A percentile compares a stretch with the other conserved stretches of the same genome.
These are phyloP conservation scores for Lathyrus oleraceus DNA, from an alignment of 306 rosid species.

Conservation along the genomic window DNA sequence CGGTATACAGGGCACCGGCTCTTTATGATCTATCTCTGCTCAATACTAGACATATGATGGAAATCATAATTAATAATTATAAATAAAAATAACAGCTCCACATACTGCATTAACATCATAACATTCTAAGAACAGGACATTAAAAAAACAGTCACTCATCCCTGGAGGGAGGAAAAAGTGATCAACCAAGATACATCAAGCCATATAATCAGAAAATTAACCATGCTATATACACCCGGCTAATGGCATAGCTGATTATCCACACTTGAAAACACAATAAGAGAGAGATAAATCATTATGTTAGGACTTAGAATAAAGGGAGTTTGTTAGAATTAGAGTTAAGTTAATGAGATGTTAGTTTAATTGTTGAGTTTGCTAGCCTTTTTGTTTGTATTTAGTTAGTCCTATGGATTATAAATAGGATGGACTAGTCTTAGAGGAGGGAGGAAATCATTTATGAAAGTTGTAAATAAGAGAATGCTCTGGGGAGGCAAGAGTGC, in stretches of 20 bases:
- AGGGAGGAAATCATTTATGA: not conserved
- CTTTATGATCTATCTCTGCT: constrained; percentile 22
- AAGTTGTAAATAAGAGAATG: not conserved
- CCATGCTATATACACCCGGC: constrained; percentile 1
- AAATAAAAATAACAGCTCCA: not conserved
- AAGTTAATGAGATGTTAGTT: too few species aligned
- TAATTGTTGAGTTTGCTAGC: not conserved
- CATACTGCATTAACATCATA: constrained; percentile 7
- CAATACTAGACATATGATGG: constrained; percentile 7
- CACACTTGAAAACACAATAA: constrained; percentile 12
- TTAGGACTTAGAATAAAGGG: not conserved
- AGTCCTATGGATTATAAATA: not conserved
- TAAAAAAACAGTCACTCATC: not conserved
- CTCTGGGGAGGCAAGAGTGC: not conserved
- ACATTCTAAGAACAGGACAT: not conserved
- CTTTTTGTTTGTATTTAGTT: not conserved
- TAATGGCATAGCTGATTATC: not conserved
- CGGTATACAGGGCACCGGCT: not conserved
- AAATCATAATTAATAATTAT: not conserved
- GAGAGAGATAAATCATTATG: not conserved
- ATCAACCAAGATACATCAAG: constrained; percentile 6
- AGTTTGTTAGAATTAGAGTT: not conserved
- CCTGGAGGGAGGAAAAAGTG: not conserved
- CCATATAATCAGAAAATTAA: constrained; percentile 20
- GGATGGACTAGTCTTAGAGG: not conserved